Evolutionary conservation across 495 filamentous ascomycete genomes (phyloP).

Genomic region (Talaromyces wortmannii): DNA sequence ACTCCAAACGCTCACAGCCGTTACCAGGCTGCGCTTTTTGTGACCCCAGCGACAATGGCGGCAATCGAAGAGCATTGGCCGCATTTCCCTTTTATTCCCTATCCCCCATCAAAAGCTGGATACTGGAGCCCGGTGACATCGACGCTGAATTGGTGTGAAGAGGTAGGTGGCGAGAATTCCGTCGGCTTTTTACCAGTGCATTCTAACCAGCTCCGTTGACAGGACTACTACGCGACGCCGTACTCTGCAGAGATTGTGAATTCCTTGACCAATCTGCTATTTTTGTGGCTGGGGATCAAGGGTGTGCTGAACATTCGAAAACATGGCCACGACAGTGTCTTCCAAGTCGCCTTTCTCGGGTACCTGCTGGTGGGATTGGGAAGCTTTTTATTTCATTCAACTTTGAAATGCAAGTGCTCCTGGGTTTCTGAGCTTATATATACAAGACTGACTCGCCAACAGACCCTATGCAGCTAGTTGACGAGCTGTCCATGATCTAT

Average conservation of each 20-base stretch:
- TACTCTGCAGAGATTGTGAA: slow-evolving; percentile 63
- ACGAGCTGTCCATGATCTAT: slow-evolving; percentile 97
- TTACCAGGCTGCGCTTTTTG: not conserved
- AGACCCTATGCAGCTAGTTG: slow-evolving; percentile 97
- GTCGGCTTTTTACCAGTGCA: not conserved
- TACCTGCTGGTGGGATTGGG: slow-evolving; percentile 76
- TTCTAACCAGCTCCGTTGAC: not conserved
- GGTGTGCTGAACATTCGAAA: slow-evolving; percentile 64
- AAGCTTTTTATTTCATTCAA: slow-evolving; percentile 76
- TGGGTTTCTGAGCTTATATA: too few species aligned
- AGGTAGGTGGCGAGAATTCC: slow-evolving; percentile 44
- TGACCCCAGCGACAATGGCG: not conserved
- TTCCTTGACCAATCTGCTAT: slow-evolving; percentile 74
- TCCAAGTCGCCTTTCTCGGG: slow-evolving; percentile 62
- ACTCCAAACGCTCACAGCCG: not conserved
- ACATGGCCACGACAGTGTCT: slow-evolving; percentile 67
- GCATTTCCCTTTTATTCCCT: slow-evolving; percentile 54
- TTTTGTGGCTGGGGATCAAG: slow-evolving; percentile 65
- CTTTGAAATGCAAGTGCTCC: slow-evolving; percentile 61
- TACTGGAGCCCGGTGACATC: slow-evolving; percentile 84
- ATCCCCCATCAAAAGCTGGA: slow-evolving; percentile 58
- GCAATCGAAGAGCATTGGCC: slow-evolving; percentile 1
- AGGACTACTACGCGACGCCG: slow-evolving; percentile 57
- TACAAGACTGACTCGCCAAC: not conserved
- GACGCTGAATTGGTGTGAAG: slow-evolving; percentile 91